Evolutionary conservation across 257 asterid species (phyloP), one percentile per base, ranked within the genome.

Genomic region (Lavandula angustifolia): DNA sequence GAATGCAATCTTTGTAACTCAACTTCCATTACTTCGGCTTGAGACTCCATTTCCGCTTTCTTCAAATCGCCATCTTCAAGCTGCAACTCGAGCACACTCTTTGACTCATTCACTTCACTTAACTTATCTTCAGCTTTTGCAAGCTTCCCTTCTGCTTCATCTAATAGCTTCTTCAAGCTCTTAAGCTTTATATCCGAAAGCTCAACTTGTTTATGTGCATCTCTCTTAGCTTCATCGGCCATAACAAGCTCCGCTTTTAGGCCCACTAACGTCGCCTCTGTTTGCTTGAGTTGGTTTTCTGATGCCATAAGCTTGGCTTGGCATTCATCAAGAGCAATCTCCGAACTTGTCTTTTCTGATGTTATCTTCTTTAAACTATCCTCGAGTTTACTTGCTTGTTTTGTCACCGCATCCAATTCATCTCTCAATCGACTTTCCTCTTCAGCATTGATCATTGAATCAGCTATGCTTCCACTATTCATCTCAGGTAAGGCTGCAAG

Each of bases 291-390:
- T 64, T 75, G 78, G 59, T 69, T 83, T 56, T 63, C 76, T 31
- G 94, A 83, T 53, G 74, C 75, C 80, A 78, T 76, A 0, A 84
- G 82, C 75, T 76, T 85, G 57, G 68, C 67, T 71, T 70, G 84
- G 73, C 79, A 75, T 60, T 77, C 80, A 7, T 34, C 52, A 32
- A 85, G 83, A 56, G 73, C 72, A 70, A 67, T 80, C 79, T 79
- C 84, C 71, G 88, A 55, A 65, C 68, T 69, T 47, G 58, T 61
- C 58, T 81, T 84, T 79, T 92, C 96, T 11, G 47, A 67, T 18
- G 84, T 81, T 62, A 79, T 53, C 62, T 60, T 84, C 73, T 65
- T 73, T n/a, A 82, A 49, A 42, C 62, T 81, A 43, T 82, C 84
- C 75, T 88, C 92, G 50, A 85, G 81, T 59, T 79, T 84, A 50